A percentile compares a stretch with the other conserved stretches of the same genome.
These are phyloP conservation scores for Coniferiporia weirii DNA, from an alignment of 1,284 basidiomycete genomes.

Conservation along the genomic window DNA sequence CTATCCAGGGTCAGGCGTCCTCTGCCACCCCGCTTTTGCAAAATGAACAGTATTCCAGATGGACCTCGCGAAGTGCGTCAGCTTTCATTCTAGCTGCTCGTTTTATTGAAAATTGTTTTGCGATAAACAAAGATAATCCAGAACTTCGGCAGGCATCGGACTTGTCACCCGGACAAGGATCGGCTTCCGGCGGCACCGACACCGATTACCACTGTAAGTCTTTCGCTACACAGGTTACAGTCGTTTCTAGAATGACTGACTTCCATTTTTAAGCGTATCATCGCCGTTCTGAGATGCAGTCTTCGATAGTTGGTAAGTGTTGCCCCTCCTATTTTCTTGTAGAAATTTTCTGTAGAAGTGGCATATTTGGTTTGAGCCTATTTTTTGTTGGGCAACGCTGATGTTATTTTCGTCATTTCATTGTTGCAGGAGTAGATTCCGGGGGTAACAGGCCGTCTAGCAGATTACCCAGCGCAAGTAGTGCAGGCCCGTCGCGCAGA, in stretches of 20 bases:
- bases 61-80: neutral
- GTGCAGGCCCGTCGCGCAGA: slow-evolving; percentile 1
- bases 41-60: neutral
- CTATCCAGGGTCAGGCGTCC: neutral
- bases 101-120: neutral
- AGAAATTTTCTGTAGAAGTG: neutral
- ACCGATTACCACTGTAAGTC: neutral
- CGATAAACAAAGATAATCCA: neutral
- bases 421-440: neutral
- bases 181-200: neutral
- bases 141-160: neutral
- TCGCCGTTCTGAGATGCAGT: neutral
- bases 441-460: neutral
- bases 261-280: neutral
- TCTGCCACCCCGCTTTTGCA: neutral
- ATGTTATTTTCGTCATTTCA: neutral
- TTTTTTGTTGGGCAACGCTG: too few relatives aligned
- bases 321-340: neutral
- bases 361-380: neutral
- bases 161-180: neutral
- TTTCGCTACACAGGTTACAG: neutral
- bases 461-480: neutral
- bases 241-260: neutral
- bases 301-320: neutral
- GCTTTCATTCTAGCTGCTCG: neutral